A percentile compares a stretch with the other conserved stretches of the same genome.
These are phyloP conservation scores for Deuterostichococcus epilithicus DNA, from an alignment of 139 green algal species.

Conservation along the genomic window DNA sequence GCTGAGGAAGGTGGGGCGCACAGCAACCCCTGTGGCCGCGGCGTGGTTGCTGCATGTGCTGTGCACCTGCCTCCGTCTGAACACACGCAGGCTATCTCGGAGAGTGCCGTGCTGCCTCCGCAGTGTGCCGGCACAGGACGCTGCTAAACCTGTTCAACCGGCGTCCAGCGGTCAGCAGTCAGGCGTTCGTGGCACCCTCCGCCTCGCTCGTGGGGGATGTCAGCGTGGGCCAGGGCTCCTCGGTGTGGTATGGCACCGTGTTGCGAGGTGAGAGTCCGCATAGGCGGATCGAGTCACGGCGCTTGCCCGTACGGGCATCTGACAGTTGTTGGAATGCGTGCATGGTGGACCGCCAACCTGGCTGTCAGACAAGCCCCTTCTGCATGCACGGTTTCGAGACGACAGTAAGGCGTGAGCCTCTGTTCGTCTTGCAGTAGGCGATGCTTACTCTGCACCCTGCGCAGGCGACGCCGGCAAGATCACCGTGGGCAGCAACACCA, in stretches of 20 bases:
- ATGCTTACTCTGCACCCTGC: not conserved
- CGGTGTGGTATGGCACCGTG: constrained; percentile 88
- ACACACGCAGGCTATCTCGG: too few relatives aligned
- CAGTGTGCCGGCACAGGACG: constrained; percentile 70
- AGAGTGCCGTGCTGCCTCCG: not conserved
- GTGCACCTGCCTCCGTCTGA: not conserved
- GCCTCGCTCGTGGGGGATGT: constrained; percentile 86
- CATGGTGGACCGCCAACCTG: too few relatives aligned
- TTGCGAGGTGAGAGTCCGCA: constrained; percentile 82
- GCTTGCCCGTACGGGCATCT: too few relatives aligned
- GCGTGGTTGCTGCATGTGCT: not conserved
- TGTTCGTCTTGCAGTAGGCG: not conserved
- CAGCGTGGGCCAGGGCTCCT: constrained; percentile 67
- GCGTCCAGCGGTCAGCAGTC: constrained; percentile 50
- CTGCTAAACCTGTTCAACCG: constrained; percentile 65
- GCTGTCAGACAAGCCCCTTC: not conserved
- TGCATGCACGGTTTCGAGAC: not conserved
- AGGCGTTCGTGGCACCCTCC: constrained; percentile 83
- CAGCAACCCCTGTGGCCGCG: not conserved
- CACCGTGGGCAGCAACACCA: constrained; percentile 77
- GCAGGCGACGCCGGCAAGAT: constrained; percentile 83
- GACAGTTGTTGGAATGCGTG: too few relatives aligned
- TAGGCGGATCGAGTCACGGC: too few relatives aligned
- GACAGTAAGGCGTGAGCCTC: not conserved
- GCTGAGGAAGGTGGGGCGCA: constrained; percentile 76